Conservation (phyloP, 208 protist species). For the Leptomonas seymouri region DNA sequence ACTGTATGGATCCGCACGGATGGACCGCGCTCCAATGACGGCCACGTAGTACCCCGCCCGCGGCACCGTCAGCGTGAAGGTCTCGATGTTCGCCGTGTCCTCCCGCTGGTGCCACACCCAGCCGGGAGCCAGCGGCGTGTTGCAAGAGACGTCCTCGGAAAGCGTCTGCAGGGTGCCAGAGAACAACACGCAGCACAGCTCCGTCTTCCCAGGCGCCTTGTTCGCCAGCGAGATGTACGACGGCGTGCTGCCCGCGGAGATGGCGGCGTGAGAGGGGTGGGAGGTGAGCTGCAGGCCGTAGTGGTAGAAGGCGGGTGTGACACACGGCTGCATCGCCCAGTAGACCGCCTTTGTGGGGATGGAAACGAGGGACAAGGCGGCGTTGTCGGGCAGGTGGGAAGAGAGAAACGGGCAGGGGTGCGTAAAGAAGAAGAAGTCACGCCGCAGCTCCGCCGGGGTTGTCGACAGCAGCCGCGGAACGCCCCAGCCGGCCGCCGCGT, state of each 20-base stretch:
- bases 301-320: conserved; percentile 71
- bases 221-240: conserved; percentile 73
- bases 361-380: conserved; percentile 44
- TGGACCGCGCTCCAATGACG: conserved; percentile 68
- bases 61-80: conserved; percentile 84
- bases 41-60: conserved; percentile 72
- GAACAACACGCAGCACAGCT: conserved; percentile 84
- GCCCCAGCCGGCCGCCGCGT: conserved; percentile 7
- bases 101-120: conserved; percentile 88
- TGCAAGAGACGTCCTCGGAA: conserved; percentile 38
- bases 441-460: conserved; percentile 27
- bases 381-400: conserved; percentile 59
- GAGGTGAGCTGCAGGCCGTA: conserved; percentile 54
- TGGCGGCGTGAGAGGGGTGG: conserved; percentile 45
- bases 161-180: conserved; percentile 56
- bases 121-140: conserved; percentile 49
- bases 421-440: conserved; percentile 81
- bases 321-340: conserved; percentile 63
- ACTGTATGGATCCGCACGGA: conserved; percentile 75
- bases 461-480: conserved; percentile 10
- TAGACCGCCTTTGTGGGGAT: conserved; percentile 34
- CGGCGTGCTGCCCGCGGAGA: conserved; percentile 58
- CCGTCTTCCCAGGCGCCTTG: conserved; percentile 46
- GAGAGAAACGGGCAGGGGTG: conserved; percentile 58
- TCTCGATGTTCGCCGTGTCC: conserved; percentile 56